A percentile compares a stretch with the other conserved stretches of the same genome.
phyloP scores from a whole-genome alignment of 2,329 filamentous ascomycete species.

The Colletotrichum ledebouriae region DNA sequence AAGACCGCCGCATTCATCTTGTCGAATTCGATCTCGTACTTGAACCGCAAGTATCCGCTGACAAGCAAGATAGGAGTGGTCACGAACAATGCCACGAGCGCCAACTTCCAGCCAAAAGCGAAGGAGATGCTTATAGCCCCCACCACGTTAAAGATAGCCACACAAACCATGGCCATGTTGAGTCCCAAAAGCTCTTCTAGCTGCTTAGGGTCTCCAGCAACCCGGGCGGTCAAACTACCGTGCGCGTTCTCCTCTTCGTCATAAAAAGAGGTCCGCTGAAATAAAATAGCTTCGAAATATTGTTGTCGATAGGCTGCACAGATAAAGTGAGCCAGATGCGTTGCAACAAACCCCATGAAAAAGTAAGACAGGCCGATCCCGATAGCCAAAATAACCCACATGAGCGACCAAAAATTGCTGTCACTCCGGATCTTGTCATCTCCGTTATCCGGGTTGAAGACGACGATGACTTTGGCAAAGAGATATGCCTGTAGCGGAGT shows the following conservation, averaged over 20 bases:
- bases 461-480: constrained; percentile 65
- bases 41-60: constrained; percentile 65
- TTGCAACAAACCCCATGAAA: constrained; percentile 59
- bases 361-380: constrained; percentile 68
- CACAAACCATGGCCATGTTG: constrained; percentile 73
- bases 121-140: constrained; percentile 78
- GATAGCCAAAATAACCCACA: constrained; percentile 73
- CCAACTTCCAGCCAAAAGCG: constrained; percentile 82
- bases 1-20: constrained; percentile 78
- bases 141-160: constrained; percentile 74
- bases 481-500: constrained; percentile 67
- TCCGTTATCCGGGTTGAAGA: constrained; percentile 58
- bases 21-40: constrained; percentile 76
- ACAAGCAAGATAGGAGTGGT: constrained; percentile 64
- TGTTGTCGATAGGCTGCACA: constrained; percentile 69
- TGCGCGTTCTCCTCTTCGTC: constrained; percentile 71
- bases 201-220: constrained; percentile 69
- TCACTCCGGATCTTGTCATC: constrained; percentile 53
- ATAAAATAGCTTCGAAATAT: constrained; percentile 72
- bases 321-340: constrained; percentile 61
- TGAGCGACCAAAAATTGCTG: constrained; percentile 73
- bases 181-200: constrained; percentile 73
- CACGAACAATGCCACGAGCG: constrained; percentile 75
- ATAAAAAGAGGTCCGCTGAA: constrained; percentile 71
- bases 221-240: constrained; percentile 69